Evolutionary conservation across 495 filamentous ascomycete genomes (phyloP), one percentile per base, ranked within the genome.

Genomic region (Penicillium ochrochloron): DNA sequence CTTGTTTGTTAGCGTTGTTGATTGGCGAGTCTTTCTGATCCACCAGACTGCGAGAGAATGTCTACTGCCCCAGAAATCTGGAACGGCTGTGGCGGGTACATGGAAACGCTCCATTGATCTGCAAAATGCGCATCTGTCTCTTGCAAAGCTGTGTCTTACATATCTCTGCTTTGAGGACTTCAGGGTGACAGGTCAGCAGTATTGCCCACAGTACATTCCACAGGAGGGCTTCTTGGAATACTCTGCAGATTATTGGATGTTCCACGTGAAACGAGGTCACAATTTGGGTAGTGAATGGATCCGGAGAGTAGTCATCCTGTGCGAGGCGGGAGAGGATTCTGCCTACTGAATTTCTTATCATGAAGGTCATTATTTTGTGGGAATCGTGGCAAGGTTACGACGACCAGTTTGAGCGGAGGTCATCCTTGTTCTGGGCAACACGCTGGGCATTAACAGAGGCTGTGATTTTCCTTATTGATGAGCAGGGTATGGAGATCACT

Each of bases 31-130:
- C 1, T 56, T 37, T 21, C 46, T 51, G n/a, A 56, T 56, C 17
- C 53, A 56, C 15, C 53, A 56, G 33, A 56, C 53, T 9, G 53
- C 53, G 31, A 35, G 53, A 9, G 29, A 56, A 19, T 56, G 39
- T 19, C 17, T 56, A 56, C 53, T 56, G 11, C 54, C 3, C 1
- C 19, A 51, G 10, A 7, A 2, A 25, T 4, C 10, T 25, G 46
- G 23, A 25, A 6, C 15, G 3, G 46, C 19, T 11, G 25, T 10
- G 10, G 5, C 19, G 23, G 25, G 46, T 12, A 51, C 11, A 51
- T 27, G 46, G 46, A 51, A 19, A 51, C 46, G 10, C 12, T 51
- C 46, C 10, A 51, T 51, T 7, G 10, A 29, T 14, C 19, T 51
- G 19, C 21, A 25, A 1, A 7, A 51, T 10, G 46, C 46, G 10